Evolutionary conservation across 2,329 filamentous ascomycete genomes (phyloP).

Genomic region (Metarhizium brunneum): DNA sequence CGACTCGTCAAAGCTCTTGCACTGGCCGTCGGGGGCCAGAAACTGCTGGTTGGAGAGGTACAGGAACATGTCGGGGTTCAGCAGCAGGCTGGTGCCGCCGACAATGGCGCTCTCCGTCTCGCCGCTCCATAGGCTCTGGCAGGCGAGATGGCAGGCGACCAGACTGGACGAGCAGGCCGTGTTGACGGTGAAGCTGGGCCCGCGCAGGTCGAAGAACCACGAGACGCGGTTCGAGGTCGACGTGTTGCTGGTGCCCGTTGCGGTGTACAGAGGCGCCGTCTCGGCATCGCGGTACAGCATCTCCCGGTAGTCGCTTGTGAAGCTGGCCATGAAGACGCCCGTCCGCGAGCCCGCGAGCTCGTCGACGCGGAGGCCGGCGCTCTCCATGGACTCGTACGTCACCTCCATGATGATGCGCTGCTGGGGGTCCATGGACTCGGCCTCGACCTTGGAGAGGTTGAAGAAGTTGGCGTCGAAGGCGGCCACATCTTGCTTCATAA

Average conservation of each 20-base stretch:
- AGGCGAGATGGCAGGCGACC: slow-evolving; percentile 21
- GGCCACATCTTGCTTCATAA: slow-evolving; percentile 30
- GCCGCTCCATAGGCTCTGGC: slow-evolving; percentile 2
- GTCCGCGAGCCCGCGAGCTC: slow-evolving; percentile 32
- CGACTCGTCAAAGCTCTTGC: slow-evolving; percentile 9
- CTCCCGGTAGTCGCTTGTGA: background rate
- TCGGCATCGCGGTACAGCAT: background rate
- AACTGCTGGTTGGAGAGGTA: slow-evolving; percentile 13
- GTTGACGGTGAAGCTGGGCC: slow-evolving; percentile 20
- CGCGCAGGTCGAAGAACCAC: slow-evolving; percentile 10
- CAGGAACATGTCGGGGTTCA: slow-evolving; percentile 9
- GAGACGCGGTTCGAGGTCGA: slow-evolving; percentile 9
- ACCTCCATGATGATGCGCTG: slow-evolving; percentile 37
- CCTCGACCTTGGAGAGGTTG: slow-evolving; percentile 30
- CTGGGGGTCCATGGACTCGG: slow-evolving; percentile 33
- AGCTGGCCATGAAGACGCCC: slow-evolving; percentile 25
- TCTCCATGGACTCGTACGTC: slow-evolving; percentile 39
- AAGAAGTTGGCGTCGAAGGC: slow-evolving; percentile 38
- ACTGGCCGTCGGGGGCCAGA: slow-evolving; percentile 14
- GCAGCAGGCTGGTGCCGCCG: slow-evolving; percentile 10
- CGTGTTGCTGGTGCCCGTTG: background rate
- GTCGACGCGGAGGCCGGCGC: slow-evolving; percentile 34
- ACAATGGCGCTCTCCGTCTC: slow-evolving; percentile 11
- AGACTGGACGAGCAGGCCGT: slow-evolving; percentile 28
- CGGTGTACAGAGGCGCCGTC: background rate